These are phyloP conservation scores for Oryza meridionalis DNA, from an alignment of 176 grass and related monocot genomes.

Conservation along the genomic window DNA sequence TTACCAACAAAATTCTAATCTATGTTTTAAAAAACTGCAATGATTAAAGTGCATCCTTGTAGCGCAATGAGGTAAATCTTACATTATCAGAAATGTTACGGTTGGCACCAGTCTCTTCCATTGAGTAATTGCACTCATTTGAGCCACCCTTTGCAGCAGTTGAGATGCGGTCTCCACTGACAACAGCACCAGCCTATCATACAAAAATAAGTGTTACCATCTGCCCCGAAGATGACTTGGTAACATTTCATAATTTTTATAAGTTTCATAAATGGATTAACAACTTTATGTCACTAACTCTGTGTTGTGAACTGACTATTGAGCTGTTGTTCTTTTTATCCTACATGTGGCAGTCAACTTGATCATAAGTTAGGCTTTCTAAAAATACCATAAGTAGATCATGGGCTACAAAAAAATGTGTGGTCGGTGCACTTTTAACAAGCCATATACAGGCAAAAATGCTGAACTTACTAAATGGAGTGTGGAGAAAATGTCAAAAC, in stretches of 20 bases:
- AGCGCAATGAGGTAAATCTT: not conserved
- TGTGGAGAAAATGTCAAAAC: not conserved
- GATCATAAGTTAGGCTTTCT: too few species aligned
- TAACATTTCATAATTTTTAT: not conserved
- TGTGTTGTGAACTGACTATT: too few species aligned
- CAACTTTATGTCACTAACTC: not conserved
- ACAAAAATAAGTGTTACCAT: not conserved
- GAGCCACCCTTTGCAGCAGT: slow-evolving; percentile 17
- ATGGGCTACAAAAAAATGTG: too few species aligned
- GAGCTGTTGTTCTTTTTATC: too few species aligned
- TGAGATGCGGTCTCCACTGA: not conserved
- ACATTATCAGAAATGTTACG: not conserved
- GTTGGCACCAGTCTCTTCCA: not conserved
- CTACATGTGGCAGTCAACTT: too few species aligned
- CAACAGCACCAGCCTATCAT: slow-evolving; percentile 22
- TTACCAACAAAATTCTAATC: too few species aligned
- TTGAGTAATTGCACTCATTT: slow-evolving; percentile 17
- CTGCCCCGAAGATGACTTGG: not conserved
- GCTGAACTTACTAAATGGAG: too few species aligned
- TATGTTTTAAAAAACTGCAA: too few species aligned
- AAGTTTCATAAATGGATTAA: not conserved
- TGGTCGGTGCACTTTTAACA: too few species aligned
- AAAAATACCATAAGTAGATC: too few species aligned
- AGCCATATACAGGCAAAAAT: too few species aligned
- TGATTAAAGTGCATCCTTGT: too few species aligned